phyloP scores from a whole-genome alignment of 2,329 filamentous ascomycete species.

The Cladobotryum mycophilum region DNA sequence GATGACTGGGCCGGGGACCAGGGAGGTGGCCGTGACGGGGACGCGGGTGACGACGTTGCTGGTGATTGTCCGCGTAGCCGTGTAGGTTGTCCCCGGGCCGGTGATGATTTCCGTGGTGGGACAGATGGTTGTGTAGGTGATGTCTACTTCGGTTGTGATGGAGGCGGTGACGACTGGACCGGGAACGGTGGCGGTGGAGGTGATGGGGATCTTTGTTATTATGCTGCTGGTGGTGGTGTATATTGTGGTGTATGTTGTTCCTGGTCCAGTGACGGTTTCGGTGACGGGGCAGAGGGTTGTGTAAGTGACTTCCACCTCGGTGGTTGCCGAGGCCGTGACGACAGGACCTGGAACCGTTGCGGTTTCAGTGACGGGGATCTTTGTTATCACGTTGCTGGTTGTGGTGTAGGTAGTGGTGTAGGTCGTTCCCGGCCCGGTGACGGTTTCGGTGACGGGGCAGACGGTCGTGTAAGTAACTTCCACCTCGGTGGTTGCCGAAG shows the following conservation, averaged over 20 bases:
- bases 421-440: constrained; percentile 29
- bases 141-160: constrained; percentile 11
- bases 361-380: constrained; percentile 24
- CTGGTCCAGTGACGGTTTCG: constrained; percentile 30
- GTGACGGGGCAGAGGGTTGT: constrained; percentile 31
- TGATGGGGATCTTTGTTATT: constrained; percentile 24
- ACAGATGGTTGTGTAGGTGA: constrained; percentile 34
- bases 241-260: constrained; percentile 24
- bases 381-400: constrained; percentile 22
- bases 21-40: constrained; percentile 25
- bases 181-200: constrained; percentile 26
- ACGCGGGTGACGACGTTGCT: constrained; percentile 23
- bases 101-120: constrained; percentile 33
- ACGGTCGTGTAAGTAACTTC: constrained; percentile 35
- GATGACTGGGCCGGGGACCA: constrained; percentile 20
- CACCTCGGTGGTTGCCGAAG: constrained; percentile 17
- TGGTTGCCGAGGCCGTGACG: constrained; percentile 19
- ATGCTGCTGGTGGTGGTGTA: constrained; percentile 21
- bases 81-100: constrained; percentile 15
- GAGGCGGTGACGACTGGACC: constrained; percentile 21
- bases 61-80: constrained; percentile 20
- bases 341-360: constrained; percentile 23
- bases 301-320: constrained; percentile 31
- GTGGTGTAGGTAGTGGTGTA: constrained; percentile 20
- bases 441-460: constrained; percentile 30